phyloP scores from a whole-genome alignment of 345 rosid species.

The Cochlearia excelsa region DNA sequence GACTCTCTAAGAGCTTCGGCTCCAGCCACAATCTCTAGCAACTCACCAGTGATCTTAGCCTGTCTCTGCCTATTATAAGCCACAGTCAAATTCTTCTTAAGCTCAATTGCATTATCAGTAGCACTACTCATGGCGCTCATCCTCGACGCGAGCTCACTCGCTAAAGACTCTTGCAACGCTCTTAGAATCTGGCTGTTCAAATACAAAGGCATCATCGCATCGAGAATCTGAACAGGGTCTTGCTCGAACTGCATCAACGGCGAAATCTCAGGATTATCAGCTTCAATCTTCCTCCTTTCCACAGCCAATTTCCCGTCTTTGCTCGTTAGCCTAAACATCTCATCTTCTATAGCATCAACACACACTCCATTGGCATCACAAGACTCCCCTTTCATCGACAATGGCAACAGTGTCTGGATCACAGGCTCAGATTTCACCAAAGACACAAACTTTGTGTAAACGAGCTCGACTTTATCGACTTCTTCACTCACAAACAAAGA shows the following conservation, averaged over 20 bases:
- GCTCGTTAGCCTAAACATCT: constrained; percentile 73
- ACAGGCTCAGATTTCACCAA: constrained; percentile 75
- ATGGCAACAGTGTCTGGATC: constrained; percentile 61
- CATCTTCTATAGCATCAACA: constrained; percentile 76
- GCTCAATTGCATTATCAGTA: constrained; percentile 69
- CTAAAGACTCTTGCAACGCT: constrained; percentile 79
- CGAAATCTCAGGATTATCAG: constrained; percentile 34
- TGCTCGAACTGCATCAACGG: constrained; percentile 86
- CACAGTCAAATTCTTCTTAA: constrained; percentile 59
- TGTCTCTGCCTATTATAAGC: constrained; percentile 68
- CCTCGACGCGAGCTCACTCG: constrained; percentile 82
- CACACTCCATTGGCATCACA: constrained; percentile 58
- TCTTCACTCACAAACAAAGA: constrained; percentile 68
- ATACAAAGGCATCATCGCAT: constrained; percentile 91
- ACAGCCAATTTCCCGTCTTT: constrained; percentile 68
- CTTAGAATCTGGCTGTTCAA: constrained; percentile 81
- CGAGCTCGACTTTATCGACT: constrained; percentile 85
- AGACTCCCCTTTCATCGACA: constrained; percentile 56
- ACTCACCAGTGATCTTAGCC: constrained; percentile 72
- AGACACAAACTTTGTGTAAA: constrained; percentile 77
- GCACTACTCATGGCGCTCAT: constrained; percentile 89
- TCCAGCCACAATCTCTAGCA: constrained; percentile 82
- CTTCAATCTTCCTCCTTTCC: constrained; percentile 48
- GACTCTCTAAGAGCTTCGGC: constrained; percentile 61
- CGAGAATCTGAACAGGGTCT: constrained; percentile 87